Base-by-base conservation (phyloP, 306 rosid species). In the Citrullus amarus region DNA sequence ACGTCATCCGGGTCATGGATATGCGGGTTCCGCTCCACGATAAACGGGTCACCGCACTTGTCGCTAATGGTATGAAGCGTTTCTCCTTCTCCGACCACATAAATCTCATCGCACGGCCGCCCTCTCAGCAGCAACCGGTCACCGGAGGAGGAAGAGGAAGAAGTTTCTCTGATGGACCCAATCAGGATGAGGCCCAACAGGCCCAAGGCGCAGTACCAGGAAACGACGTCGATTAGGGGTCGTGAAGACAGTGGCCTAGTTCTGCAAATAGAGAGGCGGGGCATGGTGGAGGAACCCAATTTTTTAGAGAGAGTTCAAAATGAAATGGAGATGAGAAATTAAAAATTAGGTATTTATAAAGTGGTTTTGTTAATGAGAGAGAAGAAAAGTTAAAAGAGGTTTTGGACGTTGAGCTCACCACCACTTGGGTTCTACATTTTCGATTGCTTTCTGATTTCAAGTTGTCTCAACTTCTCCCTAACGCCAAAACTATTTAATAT, bases 1-100 rank as follows among this genome's bases (percentile, higher is more conserved):
- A 92, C 96, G 80, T 92, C 97, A 81, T 91, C 96, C 18, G 96
- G 91, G 78, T 91, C 96, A 79, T 91, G 93, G 81, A 91, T 91
- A 85, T 91, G 97, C 9, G 97, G 97, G 83, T 91, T 91, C 59
- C 90, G 84, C 89, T 91, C 97, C 68, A 91, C 94, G 44, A 91
- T 91, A 78, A 55, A 90, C 44, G 97, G 92, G 90, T 91, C 97
- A 46, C 83, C 82, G 66, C 97, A 91, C 89, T 87, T 89, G 78
- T 90, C 97, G 78, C 97, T 90, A 73, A 91, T 91, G 17, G 97
- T 91, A 70, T 91, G 85, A 25, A 91, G 92, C 9, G 94, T 90
- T 70, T 91, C 97, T 13, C 97, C 97, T 81, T 91, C 97, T 82
- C 92, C 90, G 63, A 87, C 90, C 0, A 85, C 88, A 17, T 87